Evolutionary conservation across 2,329 filamentous ascomycete genomes (phyloP).

Genomic region (Arthrobotrys sinensis): DNA sequence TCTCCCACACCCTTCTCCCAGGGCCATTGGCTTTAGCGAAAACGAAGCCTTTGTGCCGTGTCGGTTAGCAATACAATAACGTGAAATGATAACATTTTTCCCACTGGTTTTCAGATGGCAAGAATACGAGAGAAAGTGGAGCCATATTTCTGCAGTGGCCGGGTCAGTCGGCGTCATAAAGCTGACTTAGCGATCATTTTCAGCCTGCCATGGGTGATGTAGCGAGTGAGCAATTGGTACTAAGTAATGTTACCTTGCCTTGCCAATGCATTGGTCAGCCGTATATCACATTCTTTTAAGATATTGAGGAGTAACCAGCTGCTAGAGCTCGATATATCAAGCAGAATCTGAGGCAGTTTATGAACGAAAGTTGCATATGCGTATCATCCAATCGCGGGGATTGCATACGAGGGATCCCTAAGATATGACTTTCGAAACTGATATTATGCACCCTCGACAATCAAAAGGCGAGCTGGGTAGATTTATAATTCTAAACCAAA

Average conservation of each 20-base stretch:
- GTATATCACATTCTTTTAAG: slow-evolving; percentile 17
- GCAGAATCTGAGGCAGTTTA: slow-evolving; percentile 24
- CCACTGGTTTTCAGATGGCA: not conserved
- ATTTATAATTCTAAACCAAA: slow-evolving; percentile 26
- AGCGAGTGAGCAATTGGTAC: slow-evolving; percentile 9
- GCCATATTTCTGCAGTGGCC: slow-evolving; percentile 20
- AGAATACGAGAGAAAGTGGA: slow-evolving; percentile 60
- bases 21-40: slow-evolving; percentile 55
- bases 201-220: slow-evolving; percentile 22
- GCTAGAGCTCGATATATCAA: not conserved
- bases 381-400: slow-evolving; percentile 23
- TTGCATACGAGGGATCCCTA: slow-evolving; percentile 18
- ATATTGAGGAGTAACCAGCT: not conserved
- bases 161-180: slow-evolving; percentile 33
- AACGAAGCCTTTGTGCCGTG: slow-evolving; percentile 59
- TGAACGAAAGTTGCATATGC: slow-evolving; percentile 14
- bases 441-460: slow-evolving; percentile 19
- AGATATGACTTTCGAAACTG: slow-evolving; percentile 30
- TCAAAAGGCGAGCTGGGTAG: slow-evolving; percentile 13
- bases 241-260: slow-evolving; percentile 3
- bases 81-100: slow-evolving; percentile 38
- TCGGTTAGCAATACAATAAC: slow-evolving; percentile 58
- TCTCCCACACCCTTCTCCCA: slow-evolving; percentile 30
- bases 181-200: slow-evolving; percentile 24
- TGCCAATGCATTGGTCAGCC: slow-evolving; percentile 15